Base-by-base conservation (phyloP, 805 yeast genomes). In the Tetrapisispora namnaoensis region DNA sequence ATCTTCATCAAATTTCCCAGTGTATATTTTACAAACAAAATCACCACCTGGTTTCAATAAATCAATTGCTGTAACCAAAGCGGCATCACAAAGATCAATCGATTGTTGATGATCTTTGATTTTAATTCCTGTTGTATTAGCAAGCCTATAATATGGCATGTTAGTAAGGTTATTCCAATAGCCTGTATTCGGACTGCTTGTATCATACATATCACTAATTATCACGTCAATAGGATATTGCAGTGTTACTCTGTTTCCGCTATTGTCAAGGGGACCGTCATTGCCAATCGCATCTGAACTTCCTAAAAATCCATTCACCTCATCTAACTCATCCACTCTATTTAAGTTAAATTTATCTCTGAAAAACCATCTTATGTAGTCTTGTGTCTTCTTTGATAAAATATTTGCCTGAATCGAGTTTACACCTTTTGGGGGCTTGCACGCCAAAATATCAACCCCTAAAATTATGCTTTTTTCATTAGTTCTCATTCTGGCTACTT, bases 71-170 rank as follows among this genome's bases (percentile, higher is more conserved):
- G 90, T 74, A 7, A 86, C 73, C 46, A 93, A 65, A 0, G 95
- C 96, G 0, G 96, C 96, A 57, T 87, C 93, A 65, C 97, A 91
- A 28, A 91, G 70, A 60, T 90, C 86, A 54, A 93, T 83, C 52
- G 96, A 88, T 55, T 79, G 79, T 14, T 76, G 69, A 66, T 91
- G 98, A 64, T 91, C 99, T 53, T 79, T 78, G 38, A 84, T 80
- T 10, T 82, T 77, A 38, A 86, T 68, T 4, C 99, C 98, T 14
- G 89, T 73, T 4, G 97, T 87, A 61, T 91, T 91, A 44, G 88
- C 86, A 86, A 91, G 84, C 98, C 96, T 91, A 69, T 72, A 72
- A 63, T 80, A 84, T 43, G 95, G 80, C 48, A 76, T 77, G 80
- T 82, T 83, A 82, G 86, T 79, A 74, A 84, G 77, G 67, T 78